Conservation (phyloP, 345 rosid species). For the Gossypium arboreum region DNA sequence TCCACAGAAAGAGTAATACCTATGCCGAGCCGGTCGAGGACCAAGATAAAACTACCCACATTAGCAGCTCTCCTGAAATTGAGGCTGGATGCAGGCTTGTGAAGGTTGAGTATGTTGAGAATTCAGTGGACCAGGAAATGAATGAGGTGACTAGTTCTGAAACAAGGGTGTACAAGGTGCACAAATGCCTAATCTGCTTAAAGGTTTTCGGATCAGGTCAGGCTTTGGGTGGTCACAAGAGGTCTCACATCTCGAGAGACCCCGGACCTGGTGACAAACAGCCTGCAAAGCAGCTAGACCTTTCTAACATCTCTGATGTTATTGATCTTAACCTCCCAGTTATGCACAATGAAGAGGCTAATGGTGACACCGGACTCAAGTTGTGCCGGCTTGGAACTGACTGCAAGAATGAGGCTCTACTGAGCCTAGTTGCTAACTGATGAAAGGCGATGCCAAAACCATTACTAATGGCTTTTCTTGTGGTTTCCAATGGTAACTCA, state of each 20-base stretch:
- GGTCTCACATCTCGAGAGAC: slow-evolving; percentile 29
- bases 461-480: slow-evolving; percentile 4
- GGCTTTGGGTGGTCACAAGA: slow-evolving; percentile 66
- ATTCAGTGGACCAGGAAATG: slow-evolving; percentile 19
- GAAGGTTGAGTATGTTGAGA: slow-evolving; percentile 17
- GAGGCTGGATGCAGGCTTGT: slow-evolving; percentile 14
- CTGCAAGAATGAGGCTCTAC: slow-evolving; percentile 22
- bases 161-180: slow-evolving; percentile 26
- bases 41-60: slow-evolving; percentile 3
- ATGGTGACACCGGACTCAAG: slow-evolving; percentile 19
- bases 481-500: background rate
- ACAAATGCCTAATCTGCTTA: slow-evolving; percentile 34
- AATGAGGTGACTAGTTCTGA: slow-evolving; percentile 14
- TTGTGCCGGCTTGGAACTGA: slow-evolving; percentile 23
- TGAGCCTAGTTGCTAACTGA: slow-evolving; percentile 31
- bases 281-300: slow-evolving; percentile 14
- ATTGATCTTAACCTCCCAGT: slow-evolving; percentile 20
- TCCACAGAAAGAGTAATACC: slow-evolving; percentile 35
- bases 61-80: slow-evolving; percentile 11
- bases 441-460: background rate
- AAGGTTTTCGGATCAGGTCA: slow-evolving; percentile 38
- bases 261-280: slow-evolving; percentile 17
- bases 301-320: slow-evolving; percentile 13
- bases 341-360: slow-evolving; percentile 14
- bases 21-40: slow-evolving; percentile 17